These are phyloP conservation scores for Phytopythium oedochilum DNA, from an alignment of 352 stramenopile species.

Conservation along the genomic window DNA sequence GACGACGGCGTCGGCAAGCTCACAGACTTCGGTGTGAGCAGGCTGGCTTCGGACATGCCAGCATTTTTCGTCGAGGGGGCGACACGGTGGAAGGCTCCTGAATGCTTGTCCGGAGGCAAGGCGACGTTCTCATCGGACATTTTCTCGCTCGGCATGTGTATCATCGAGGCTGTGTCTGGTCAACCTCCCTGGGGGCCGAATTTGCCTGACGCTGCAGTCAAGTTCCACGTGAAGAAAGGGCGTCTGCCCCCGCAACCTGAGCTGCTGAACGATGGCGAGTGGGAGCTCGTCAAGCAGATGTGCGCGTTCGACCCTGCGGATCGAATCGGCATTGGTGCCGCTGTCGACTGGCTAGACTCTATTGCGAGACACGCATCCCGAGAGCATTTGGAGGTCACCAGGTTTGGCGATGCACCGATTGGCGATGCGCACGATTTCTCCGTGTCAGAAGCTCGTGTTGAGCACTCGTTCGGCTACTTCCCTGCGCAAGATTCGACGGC, in stretches of 20 bases:
- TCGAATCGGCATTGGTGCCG: conserved; percentile 19
- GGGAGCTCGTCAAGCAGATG: conserved; percentile 22
- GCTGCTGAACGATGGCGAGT: conserved; percentile 15
- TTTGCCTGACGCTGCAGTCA: conserved; percentile 1
- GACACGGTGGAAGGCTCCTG: conserved; percentile 17
- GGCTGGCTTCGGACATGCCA: not conserved
- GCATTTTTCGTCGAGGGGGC: not conserved
- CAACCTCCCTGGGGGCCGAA: conserved; percentile 1
- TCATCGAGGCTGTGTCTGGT: conserved; percentile 9
- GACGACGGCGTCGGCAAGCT: conserved; percentile 10
- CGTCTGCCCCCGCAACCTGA: conserved; percentile 12
- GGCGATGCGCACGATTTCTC: not conserved
- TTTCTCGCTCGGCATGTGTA: conserved; percentile 21
- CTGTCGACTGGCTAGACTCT: not conserved
- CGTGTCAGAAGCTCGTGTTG: not conserved
- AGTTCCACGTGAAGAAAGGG: conserved; percentile 4
- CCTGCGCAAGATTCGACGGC: not conserved
- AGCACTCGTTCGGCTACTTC: conserved; percentile 2
- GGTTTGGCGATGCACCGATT: not conserved
- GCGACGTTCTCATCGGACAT: conserved; percentile 14
- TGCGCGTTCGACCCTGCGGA: conserved; percentile 15
- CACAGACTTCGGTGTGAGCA: conserved; percentile 12
- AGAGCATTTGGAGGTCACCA: not conserved
- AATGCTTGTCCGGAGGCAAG: conserved; percentile 6
- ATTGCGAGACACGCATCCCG: not conserved